Evolutionary conservation across 148 eudicot species (phyloP).

Genomic region (Nyssa sinensis): DNA sequence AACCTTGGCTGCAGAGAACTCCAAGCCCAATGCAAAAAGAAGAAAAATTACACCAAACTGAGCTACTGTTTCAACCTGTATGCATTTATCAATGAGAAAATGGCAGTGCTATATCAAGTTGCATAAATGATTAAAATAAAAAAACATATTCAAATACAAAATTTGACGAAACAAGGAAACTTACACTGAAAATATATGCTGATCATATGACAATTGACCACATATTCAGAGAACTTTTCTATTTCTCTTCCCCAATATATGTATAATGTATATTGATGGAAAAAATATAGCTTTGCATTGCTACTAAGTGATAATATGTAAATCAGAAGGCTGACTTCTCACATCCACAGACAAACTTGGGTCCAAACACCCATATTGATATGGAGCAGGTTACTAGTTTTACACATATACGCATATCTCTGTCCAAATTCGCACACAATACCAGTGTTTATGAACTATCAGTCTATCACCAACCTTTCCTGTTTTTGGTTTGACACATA

Average conservation of each 20-base stretch:
- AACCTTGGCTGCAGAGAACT: constrained; percentile 92
- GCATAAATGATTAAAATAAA: neutral
- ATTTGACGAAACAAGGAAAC: too few relatives aligned
- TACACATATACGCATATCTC: neutral
- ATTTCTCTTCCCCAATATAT: neutral
- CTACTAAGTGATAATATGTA: neutral
- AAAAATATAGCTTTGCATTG: neutral
- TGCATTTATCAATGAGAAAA: constrained; percentile 9
- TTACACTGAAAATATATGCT: neutral
- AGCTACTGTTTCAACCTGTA: constrained; percentile 99
- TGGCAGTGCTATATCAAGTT: neutral
- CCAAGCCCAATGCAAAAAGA: constrained; percentile 93
- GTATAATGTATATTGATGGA: neutral
- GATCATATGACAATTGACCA: neutral
- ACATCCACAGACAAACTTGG: neutral
- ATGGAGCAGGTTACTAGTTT: neutral
- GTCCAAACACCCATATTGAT: neutral
- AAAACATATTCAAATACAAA: constrained; percentile 5
- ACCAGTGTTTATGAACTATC: too few relatives aligned
- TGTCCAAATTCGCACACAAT: neutral
- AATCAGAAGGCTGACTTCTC: neutral
- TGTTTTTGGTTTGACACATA: too few relatives aligned
- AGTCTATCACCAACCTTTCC: too few relatives aligned
- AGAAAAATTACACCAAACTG: constrained; percentile 99
- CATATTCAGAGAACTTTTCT: neutral